Base-by-base conservation (phyloP, 2,329 filamentous ascomycete genomes). In the Nemania sp. region DNA sequence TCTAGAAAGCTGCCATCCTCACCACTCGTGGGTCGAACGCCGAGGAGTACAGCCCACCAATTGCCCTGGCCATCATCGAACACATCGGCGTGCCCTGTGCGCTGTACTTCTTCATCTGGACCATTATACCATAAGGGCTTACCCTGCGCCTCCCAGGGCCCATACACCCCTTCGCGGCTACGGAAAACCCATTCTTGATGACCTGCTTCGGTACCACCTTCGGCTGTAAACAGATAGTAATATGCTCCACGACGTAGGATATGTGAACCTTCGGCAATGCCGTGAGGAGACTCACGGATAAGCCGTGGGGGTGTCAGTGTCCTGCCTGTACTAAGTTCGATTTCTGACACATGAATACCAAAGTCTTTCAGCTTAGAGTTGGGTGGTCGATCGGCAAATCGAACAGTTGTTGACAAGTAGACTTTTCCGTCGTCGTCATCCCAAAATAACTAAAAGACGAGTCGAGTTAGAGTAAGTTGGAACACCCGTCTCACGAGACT, bases 141-240 rank as follows among this genome's bases (percentile, higher is more conserved):
- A 1, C 68, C 67, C 6, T 73, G 73, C 1, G 71, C 71, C 50
- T 79, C 76, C 78, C 80, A 82, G 0, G 77, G 78, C 0, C 80
- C 80, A 7, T 73, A 71, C 0, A 75, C 74, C 0, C 73, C 69
- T 1, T 58, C 60, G 8, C 66, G 69, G 55, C 75, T 81, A 4
- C 80, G 74, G 46, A 73, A 70, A 0, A 81, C 77, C 74, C 78
- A 81, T 54, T 80, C 77, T 47, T 76, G 75, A 56, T 83, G 80
- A 0, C 78, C 78, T 14, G 70, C 72, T 52, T 79, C 77, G 5
- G 73, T 75, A 12, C 73, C 74, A 26, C 70, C 71, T 60, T 73
- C 70, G 3, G 73, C 73, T 3, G 72, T 73, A 55, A 75, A 69
- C 7, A 75, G 68, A 52, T 75, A 75, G 55, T 73, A 73, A 49